These are phyloP conservation scores for Vitellaria paradoxa DNA, from an alignment of 179 eudicot genomes.

Conservation along the genomic window DNA sequence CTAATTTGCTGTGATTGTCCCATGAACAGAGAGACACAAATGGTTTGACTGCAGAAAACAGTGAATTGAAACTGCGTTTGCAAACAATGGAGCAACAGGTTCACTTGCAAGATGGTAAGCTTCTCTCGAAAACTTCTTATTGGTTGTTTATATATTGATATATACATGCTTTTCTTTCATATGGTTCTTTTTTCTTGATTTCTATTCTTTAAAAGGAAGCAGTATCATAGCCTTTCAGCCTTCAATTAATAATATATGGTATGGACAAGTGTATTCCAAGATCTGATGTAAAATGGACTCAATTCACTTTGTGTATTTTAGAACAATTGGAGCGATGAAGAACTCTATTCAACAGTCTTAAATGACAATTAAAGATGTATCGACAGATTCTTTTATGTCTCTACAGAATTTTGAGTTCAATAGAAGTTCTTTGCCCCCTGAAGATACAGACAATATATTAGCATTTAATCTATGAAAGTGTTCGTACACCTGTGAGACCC, in stretches of 20 bases:
- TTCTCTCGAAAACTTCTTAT: neutral
- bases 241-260: neutral
- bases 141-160: neutral
- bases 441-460: too few species aligned
- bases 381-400: too few species aligned
- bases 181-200: neutral
- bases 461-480: too few species aligned
- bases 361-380: too few species aligned
- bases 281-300: too few species aligned
- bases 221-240: neutral
- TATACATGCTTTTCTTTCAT: neutral
- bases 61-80: conserved; percentile 74
- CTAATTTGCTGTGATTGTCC: conserved; percentile 1
- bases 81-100: conserved; percentile 95
- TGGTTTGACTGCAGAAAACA: conserved; percentile 78
- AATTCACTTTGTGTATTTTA: neutral
- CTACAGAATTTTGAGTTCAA: too few species aligned
- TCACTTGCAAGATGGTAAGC: conserved; percentile 87
- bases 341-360: too few species aligned
- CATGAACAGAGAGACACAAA: conserved; percentile 75
- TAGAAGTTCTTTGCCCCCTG: too few species aligned
- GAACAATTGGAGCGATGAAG: neutral
- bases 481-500: too few species aligned
- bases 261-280: neutral
- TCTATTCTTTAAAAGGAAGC: too few species aligned